A percentile compares a stretch with the other conserved stretches of the same genome.
Evolutionary conservation across 1,284 basidiomycete species (phyloP).

Genomic region (Waitea zeae): DNA sequence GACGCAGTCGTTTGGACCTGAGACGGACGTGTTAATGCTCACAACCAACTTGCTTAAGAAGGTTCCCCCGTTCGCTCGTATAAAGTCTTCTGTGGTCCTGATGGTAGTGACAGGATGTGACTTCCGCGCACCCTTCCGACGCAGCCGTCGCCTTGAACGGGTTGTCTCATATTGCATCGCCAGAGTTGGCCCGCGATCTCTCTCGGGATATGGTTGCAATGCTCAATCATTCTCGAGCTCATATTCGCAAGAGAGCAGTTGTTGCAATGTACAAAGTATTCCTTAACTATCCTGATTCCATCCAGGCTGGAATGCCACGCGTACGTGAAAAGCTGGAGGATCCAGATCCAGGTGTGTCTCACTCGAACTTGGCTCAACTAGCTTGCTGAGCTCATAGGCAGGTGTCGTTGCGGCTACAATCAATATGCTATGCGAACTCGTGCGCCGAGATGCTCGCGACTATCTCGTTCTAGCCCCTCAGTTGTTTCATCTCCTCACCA

Average conservation of each 20-base stretch:
- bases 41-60: slow-evolving; percentile 98
- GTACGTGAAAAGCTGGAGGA: slow-evolving; percentile 81
- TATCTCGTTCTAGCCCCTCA: slow-evolving; percentile 82
- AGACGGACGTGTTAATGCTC: slow-evolving; percentile 94
- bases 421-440: slow-evolving; percentile 90
- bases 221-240: slow-evolving; percentile 79
- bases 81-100: not conserved
- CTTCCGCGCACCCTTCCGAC: slow-evolving; percentile 59
- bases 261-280: slow-evolving; percentile 69
- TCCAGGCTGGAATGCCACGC: slow-evolving; percentile 46
- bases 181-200: slow-evolving; percentile 81
- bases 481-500: slow-evolving; percentile 88
- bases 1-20: slow-evolving; percentile 79
- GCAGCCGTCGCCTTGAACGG: slow-evolving; percentile 76
- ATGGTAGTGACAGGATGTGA: slow-evolving; percentile 52
- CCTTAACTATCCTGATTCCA: slow-evolving; percentile 64
- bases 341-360: slow-evolving; percentile 48
- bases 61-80: slow-evolving; percentile 26
- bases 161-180: slow-evolving; percentile 75
- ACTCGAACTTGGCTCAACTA: not conserved
- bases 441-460: slow-evolving; percentile 59
- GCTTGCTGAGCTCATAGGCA: slow-evolving; percentile 12
- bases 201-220: slow-evolving; percentile 77
- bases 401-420: slow-evolving; percentile 88
- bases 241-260: slow-evolving; percentile 82